Conservation (phyloP, 805 yeast genomes). For the Ogataea pilisensis region DNA sequence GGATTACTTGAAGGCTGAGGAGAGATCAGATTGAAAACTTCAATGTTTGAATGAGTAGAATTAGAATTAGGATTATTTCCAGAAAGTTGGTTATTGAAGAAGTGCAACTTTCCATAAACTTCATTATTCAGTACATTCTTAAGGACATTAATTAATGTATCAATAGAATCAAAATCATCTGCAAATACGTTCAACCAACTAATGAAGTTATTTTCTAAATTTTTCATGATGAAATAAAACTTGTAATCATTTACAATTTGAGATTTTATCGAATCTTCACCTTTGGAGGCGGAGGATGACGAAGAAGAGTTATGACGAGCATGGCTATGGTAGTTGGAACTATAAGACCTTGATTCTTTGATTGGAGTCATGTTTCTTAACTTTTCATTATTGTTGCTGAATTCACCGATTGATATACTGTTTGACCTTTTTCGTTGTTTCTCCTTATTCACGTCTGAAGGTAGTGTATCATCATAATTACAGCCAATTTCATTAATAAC, state of each 20-base stretch:
- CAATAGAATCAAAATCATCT: constrained; percentile 10
- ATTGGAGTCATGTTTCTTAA: constrained; percentile 12
- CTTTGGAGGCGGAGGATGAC: constrained; percentile 8
- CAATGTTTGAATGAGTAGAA: constrained; percentile 12
- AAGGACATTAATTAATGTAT: constrained; percentile 12
- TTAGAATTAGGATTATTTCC: neutral
- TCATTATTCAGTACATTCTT: constrained; percentile 15
- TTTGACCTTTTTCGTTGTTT: constrained; percentile 17
- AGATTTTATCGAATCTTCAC: constrained; percentile 18
- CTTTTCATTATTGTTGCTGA: constrained; percentile 27
- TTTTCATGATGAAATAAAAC: constrained; percentile 23
- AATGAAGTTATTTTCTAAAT: constrained; percentile 23
- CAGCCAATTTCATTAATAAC: constrained; percentile 27
- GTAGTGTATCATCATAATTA: constrained; percentile 7
- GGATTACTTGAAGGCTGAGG: constrained; percentile 3
- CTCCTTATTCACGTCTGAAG: neutral
- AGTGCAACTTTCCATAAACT: constrained; percentile 16
- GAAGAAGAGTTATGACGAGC: neutral
- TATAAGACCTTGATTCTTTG: constrained; percentile 7
- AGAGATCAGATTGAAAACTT: constrained; percentile 17
- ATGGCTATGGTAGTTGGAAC: neutral
- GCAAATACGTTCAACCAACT: constrained; percentile 24
- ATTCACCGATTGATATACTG: constrained; percentile 26
- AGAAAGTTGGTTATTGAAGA: constrained; percentile 5
- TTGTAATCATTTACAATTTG: constrained; percentile 22